These are phyloP conservation scores for Lathyrus tuberosus DNA, from an alignment of 306 rosid genomes.

Conservation along the genomic window DNA sequence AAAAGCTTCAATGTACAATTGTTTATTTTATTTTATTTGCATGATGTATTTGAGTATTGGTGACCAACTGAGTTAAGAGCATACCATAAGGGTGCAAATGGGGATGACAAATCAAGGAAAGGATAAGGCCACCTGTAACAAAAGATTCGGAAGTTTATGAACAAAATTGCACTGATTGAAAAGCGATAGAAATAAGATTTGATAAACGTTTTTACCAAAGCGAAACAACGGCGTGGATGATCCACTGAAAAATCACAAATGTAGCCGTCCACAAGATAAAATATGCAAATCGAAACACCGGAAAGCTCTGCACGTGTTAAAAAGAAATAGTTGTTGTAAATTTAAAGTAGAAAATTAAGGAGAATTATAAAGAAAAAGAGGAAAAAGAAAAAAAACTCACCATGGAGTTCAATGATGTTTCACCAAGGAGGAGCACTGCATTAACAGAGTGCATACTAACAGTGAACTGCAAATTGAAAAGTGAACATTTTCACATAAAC, in stretches of 20 bases:
- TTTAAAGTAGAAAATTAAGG: conserved; percentile 12
- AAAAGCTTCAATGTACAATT: conserved; percentile 10
- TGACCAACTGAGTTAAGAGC: conserved; percentile 31
- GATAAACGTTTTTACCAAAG: conserved; percentile 52
- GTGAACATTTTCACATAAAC: conserved; percentile 36
- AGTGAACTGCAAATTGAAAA: conserved; percentile 57
- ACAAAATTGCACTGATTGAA: neutral
- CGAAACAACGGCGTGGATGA: conserved; percentile 63
- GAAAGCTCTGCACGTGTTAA: conserved; percentile 73
- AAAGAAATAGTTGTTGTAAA: conserved; percentile 27
- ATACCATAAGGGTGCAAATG: conserved; percentile 86
- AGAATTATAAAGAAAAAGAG: neutral
- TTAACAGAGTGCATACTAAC: conserved; percentile 83
- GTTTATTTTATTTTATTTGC: neutral
- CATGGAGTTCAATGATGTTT: conserved; percentile 70
- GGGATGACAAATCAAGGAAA: conserved; percentile 79
- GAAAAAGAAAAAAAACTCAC: conserved; percentile 48
- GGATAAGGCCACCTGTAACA: conserved; percentile 94
- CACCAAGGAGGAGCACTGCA: conserved; percentile 80
- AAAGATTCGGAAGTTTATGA: conserved; percentile 14
- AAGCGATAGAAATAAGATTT: conserved; percentile 28
- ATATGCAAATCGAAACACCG: conserved; percentile 80
- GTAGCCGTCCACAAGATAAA: conserved; percentile 76
- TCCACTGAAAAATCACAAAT: conserved; percentile 82
- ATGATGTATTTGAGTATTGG: neutral